Percentiles rank a stretch among this genome's conserved stretches.
Conservation (phyloP, 306 rosid genomes). For the Senna tora region DNA sequence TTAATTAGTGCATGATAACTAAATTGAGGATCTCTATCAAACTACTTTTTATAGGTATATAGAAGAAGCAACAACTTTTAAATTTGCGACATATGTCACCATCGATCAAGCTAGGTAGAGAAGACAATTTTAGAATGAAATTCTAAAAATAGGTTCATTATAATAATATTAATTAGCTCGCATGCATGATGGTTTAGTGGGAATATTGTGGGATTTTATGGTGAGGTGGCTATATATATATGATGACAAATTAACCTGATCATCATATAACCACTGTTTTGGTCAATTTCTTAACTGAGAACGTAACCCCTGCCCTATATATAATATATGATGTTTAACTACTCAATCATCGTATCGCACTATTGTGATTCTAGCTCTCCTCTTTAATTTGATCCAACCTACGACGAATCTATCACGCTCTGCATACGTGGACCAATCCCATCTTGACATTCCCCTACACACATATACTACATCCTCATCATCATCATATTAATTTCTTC, state of each 20-base stretch:
- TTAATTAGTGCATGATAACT: no score
- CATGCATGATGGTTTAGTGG: no score
- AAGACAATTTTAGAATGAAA: no score
- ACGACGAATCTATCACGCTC: constrained; percentile 28
- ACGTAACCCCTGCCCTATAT: constrained; percentile 57
- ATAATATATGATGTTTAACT: constrained; percentile 52
- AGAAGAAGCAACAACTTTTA: no score
- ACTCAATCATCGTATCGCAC: constrained; percentile 38
- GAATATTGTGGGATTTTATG: constrained; percentile 22
- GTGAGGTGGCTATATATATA: constrained; percentile 31
- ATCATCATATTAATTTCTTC: neutral
- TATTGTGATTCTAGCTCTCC: constrained; percentile 35
- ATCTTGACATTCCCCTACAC: constrained; percentile 29
- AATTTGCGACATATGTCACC: no score
- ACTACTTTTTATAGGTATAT: no score
- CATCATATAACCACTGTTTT: neutral
- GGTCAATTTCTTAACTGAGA: constrained; percentile 52
- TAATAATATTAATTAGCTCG: no score
- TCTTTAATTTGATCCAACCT: constrained; percentile 43
- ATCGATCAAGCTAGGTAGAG: no score
- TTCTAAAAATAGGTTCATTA: no score
- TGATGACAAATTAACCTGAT: constrained; percentile 28
- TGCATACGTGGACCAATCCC: constrained; percentile 41
- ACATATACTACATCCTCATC: neutral
- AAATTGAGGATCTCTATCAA: no score